Evolutionary conservation across 163 green algal genomes (phyloP).

Genomic region (Dunaliella salina): DNA sequence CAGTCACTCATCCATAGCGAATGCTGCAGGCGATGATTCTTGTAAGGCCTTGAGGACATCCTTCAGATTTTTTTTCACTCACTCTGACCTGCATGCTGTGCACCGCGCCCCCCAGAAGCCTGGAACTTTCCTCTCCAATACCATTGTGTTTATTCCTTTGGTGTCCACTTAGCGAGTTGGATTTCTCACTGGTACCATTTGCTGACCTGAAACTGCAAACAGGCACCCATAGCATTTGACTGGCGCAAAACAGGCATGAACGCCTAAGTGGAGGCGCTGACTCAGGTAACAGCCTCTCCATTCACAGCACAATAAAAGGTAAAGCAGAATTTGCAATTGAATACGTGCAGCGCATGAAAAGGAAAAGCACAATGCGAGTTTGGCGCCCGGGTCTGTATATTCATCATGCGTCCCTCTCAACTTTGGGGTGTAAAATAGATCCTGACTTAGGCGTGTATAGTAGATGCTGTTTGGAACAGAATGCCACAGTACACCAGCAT

Average conservation of each 20-base stretch:
- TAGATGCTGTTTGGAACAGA: no score
- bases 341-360: no score
- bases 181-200: not conserved
- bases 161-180: not conserved
- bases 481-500: no score
- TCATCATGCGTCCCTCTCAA: not conserved
- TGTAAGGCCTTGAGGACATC: no score
- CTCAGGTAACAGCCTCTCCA: no score
- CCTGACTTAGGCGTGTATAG: no score
- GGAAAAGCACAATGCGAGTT: no score
- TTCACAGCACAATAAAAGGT: no score
- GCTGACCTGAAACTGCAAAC: not conserved
- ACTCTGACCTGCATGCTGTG: not conserved
- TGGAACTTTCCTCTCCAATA: not conserved
- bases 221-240: conserved; percentile 60
- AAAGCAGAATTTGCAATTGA: no score
- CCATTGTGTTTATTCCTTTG: not conserved
- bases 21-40: no score
- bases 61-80: not conserved
- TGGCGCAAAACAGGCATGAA: conserved; percentile 34
- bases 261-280: not conserved
- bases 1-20: no score
- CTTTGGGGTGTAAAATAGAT: no score
- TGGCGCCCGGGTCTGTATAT: not conserved
- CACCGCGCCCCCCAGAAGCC: not conserved